These are phyloP conservation scores for Symbiodinium pilosum DNA, from an alignment of 73 alveolate genomes.

Conservation along the genomic window DNA sequence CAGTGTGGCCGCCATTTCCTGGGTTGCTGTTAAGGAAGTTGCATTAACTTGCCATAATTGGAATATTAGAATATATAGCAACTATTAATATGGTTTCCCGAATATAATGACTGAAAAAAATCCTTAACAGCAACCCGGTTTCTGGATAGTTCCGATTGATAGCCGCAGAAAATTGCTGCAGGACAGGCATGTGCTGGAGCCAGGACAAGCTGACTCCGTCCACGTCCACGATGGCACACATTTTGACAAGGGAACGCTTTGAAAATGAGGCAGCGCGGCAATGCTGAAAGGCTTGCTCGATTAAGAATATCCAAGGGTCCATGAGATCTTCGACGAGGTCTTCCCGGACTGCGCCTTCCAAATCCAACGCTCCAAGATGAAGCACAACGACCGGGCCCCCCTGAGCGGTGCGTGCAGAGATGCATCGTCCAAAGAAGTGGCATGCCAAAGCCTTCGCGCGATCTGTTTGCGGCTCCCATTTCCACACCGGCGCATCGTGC, in stretches of 20 bases:
- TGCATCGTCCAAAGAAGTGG: constrained; percentile 30
- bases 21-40: not conserved
- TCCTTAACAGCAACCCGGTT: not conserved
- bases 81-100: too few relatives aligned
- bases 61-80: too few relatives aligned
- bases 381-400: constrained; percentile 30
- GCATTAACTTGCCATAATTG: too few relatives aligned
- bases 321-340: constrained; percentile 13
- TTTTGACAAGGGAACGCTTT: not conserved
- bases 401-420: not conserved
- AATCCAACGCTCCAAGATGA: constrained; percentile 29
- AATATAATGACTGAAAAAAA: not conserved
- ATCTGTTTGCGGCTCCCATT: constrained; percentile 31
- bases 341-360: constrained; percentile 61
- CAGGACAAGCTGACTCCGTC: constrained; percentile 56
- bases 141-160: constrained; percentile 80
- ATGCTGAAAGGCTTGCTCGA: constrained; percentile 20
- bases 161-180: constrained; percentile 34
- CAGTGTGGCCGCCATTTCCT: not conserved
- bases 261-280: not conserved
- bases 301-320: constrained; percentile 62
- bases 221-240: constrained; percentile 46
- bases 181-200: constrained; percentile 52
- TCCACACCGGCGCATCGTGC: not conserved
- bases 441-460: not conserved